Evolutionary conservation across 202 grass and related monocot species (phyloP).

Genomic region (Setaria viridis): DNA sequence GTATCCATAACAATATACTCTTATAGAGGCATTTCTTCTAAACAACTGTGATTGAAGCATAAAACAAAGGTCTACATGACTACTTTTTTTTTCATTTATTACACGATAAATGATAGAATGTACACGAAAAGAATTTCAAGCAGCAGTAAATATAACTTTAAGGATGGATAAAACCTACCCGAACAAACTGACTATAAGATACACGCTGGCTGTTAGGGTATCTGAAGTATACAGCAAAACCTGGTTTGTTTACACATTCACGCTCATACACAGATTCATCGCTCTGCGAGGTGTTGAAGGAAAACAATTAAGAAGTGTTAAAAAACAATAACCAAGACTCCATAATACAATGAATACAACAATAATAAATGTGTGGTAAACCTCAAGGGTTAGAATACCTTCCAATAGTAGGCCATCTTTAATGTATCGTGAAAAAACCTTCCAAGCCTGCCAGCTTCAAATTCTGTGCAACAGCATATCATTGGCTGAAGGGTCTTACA

Average conservation of each 20-base stretch:
- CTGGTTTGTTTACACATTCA: slow-evolving; percentile 96
- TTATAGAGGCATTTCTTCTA: neutral
- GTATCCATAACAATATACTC: neutral
- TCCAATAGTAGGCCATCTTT: slow-evolving; percentile 97
- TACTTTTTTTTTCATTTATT: too few relatives aligned
- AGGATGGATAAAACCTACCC: slow-evolving; percentile 60
- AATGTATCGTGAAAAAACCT: slow-evolving; percentile 95
- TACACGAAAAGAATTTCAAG: slow-evolving; percentile 16
- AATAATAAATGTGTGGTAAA: slow-evolving; percentile 23
- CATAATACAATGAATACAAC: slow-evolving; percentile 4
- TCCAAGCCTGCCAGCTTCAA: slow-evolving; percentile 93
- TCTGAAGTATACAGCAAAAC: slow-evolving; percentile 92
- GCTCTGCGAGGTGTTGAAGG: slow-evolving; percentile 63
- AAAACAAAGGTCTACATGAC: neutral
- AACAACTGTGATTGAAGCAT: neutral
- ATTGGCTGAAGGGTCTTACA: slow-evolving; percentile 96
- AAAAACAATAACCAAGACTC: slow-evolving; percentile 33
- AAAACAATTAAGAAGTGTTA: slow-evolving; percentile 47
- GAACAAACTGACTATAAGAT: slow-evolving; percentile 80
- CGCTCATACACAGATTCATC: slow-evolving; percentile 97
- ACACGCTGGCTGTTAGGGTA: slow-evolving; percentile 89
- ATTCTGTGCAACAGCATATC: slow-evolving; percentile 98
- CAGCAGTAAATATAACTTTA: slow-evolving; percentile 37
- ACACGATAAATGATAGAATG: too few relatives aligned
- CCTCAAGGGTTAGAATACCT: slow-evolving; percentile 64